Evolutionary conservation across 164 flowering plant species (phyloP).

Genomic region (Nymphaea colorata): DNA sequence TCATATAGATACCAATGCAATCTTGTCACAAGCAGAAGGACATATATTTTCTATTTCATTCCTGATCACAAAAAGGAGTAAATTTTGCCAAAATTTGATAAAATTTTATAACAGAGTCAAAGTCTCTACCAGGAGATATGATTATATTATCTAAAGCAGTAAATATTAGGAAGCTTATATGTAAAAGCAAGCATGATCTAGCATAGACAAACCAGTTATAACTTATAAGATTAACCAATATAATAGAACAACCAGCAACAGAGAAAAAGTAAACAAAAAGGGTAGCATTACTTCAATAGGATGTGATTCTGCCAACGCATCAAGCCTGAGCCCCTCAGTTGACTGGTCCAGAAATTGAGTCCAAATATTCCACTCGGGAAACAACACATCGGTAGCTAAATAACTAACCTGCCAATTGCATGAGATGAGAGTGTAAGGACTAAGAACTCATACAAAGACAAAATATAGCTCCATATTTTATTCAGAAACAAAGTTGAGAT

Average conservation of each 20-base stretch:
- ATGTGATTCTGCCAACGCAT: constrained; percentile 89
- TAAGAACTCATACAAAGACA: no score
- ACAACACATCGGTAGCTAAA: constrained; percentile 75
- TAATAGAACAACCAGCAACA: background rate
- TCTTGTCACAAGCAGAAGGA: no score
- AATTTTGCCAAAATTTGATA: no score
- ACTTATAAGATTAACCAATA: background rate
- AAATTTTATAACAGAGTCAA: no score
- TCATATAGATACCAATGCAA: no score
- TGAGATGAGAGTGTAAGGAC: background rate
- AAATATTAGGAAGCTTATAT: no score
- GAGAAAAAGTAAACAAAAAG: background rate
- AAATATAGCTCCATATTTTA: background rate
- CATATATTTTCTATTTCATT: no score
- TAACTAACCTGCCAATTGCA: constrained; percentile 65
- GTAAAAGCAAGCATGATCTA: no score
- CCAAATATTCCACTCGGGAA: constrained; percentile 98
- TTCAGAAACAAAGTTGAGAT: constrained; percentile 2
- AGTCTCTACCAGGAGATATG: no score
- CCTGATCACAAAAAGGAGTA: no score
- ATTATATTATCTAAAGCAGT: no score
- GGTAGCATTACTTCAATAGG: constrained; percentile 70
- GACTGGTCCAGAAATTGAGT: constrained; percentile 87
- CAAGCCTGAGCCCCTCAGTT: constrained; percentile 76
- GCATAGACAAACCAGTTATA: background rate